A percentile compares a stretch with the other conserved stretches of the same genome.
Conservation (phyloP, 2,329 filamentous ascomycete genomes). For the Epichloe uncinata region DNA sequence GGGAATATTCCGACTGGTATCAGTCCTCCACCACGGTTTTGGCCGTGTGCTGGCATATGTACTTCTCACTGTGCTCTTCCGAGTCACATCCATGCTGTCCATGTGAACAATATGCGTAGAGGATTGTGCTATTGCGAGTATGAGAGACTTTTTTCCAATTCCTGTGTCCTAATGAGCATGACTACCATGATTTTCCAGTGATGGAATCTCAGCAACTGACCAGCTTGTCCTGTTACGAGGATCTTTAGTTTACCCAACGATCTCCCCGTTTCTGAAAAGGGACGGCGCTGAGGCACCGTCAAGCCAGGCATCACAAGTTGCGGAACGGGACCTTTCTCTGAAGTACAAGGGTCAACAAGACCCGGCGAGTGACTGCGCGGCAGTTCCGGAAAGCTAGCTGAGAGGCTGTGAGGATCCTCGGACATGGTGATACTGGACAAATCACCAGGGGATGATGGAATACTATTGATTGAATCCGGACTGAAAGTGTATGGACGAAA, state of each 20-base stretch:
- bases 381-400: slow-evolving; percentile 11
- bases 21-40: slow-evolving; percentile 82
- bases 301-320: slow-evolving; percentile 98
- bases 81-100: slow-evolving; percentile 43
- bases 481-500: slow-evolving; percentile 14
- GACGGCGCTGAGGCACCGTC: slow-evolving; percentile 73
- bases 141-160: slow-evolving; percentile 82
- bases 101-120: slow-evolving; percentile 92
- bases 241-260: slow-evolving; percentile 76
- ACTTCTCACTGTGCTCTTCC: slow-evolving; percentile 38
- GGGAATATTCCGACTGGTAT: slow-evolving; percentile 49
- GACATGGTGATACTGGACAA: slow-evolving; percentile 33
- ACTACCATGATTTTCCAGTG: background rate
- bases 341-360: slow-evolving; percentile 8
- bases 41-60: slow-evolving; percentile 70
- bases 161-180: slow-evolving; percentile 31
- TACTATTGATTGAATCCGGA: slow-evolving; percentile 27
- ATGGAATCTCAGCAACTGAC: slow-evolving; percentile 27
- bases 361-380: slow-evolving; percentile 9
- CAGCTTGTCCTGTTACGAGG: slow-evolving; percentile 68
- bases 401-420: slow-evolving; percentile 15
- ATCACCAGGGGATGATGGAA: slow-evolving; percentile 36
- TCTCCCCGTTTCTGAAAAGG: slow-evolving; percentile 81
- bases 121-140: slow-evolving; percentile 73
- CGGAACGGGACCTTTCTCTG: slow-evolving; percentile 27